A percentile compares a stretch with the other conserved stretches of the same genome.
phyloP scores from a whole-genome alignment of 305 asterid species.

The Fraxinus paxiana region DNA sequence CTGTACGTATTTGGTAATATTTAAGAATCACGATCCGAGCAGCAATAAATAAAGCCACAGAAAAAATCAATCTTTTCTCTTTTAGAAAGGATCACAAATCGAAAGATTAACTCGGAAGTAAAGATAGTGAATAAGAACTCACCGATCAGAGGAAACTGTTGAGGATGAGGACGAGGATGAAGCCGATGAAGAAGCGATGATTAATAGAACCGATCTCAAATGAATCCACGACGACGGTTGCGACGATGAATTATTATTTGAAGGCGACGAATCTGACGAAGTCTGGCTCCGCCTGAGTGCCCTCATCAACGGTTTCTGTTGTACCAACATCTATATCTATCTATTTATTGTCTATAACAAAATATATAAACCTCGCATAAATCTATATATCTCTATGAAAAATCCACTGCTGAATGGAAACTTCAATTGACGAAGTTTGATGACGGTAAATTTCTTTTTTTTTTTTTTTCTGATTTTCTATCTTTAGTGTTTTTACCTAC shows the following conservation, averaged over 20 bases:
- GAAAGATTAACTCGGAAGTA: constrained; percentile 18
- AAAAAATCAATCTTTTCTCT: constrained; percentile 6
- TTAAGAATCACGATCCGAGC: constrained; percentile 25
- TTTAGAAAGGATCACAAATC: constrained; percentile 8
- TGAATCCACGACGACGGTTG: constrained; percentile 51
- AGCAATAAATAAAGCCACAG: constrained; percentile 13
- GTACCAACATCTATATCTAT: constrained; percentile 41
- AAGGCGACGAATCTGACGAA: constrained; percentile 39
- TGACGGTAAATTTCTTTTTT: background rate
- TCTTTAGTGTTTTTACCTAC: constrained; percentile 33
- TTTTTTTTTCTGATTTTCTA: background rate
- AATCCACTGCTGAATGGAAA: constrained; percentile 13
- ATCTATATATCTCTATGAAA: background rate
- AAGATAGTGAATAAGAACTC: constrained; percentile 31
- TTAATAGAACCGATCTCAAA: constrained; percentile 55
- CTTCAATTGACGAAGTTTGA: constrained; percentile 14
- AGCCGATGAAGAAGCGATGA: constrained; percentile 48
- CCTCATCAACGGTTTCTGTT: constrained; percentile 42
- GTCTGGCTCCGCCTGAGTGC: constrained; percentile 55
- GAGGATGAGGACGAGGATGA: constrained; percentile 59
- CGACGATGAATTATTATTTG: constrained; percentile 29
- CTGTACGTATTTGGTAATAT: constrained; percentile 8
- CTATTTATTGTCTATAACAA: constrained; percentile 21
- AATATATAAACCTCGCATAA: background rate
- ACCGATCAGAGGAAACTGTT: constrained; percentile 57